Evolutionary conservation across 768 basidiomycete species (phyloP).

Genomic region (Asterophora parasitica): DNA sequence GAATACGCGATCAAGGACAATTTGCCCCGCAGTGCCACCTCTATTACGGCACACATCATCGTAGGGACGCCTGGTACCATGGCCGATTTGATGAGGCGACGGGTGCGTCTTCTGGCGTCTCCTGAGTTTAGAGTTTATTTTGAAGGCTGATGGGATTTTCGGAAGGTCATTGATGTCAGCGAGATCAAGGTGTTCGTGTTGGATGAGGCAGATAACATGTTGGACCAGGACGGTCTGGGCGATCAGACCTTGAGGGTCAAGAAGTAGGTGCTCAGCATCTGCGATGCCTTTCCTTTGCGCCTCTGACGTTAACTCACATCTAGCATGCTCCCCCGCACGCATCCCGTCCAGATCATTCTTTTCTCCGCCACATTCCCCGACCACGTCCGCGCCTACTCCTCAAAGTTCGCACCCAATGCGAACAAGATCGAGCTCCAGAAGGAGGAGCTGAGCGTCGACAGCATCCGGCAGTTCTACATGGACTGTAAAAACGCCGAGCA

Average conservation of each 20-base stretch:
- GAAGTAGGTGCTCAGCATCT: slow-evolving; percentile 53
- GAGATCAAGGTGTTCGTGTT: slow-evolving; percentile 90
- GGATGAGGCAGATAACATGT: slow-evolving; percentile 99
- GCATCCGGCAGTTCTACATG: slow-evolving; percentile 97
- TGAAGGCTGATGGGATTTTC: background rate
- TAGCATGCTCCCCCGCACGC: slow-evolving; percentile 54
- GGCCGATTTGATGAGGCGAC: slow-evolving; percentile 76
- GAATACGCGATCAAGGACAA: slow-evolving; percentile 95
- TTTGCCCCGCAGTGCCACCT: slow-evolving; percentile 57
- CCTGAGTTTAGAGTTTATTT: background rate
- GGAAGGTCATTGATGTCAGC: slow-evolving; percentile 64
- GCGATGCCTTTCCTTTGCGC: background rate
- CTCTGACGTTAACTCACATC: background rate
- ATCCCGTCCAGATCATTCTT: slow-evolving; percentile 77
- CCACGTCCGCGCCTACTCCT: slow-evolving; percentile 86
- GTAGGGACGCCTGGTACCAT: slow-evolving; percentile 97
- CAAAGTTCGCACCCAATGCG: slow-evolving; percentile 87
- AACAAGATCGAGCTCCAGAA: slow-evolving; percentile 96
- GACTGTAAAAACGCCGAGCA: slow-evolving; percentile 88
- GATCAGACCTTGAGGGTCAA: slow-evolving; percentile 93
- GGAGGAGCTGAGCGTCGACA: slow-evolving; percentile 90
- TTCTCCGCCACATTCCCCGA: slow-evolving; percentile 99
- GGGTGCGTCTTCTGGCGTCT: slow-evolving; percentile 24
- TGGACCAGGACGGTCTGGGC: slow-evolving; percentile 89
- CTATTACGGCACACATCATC: slow-evolving; percentile 82